Conservation (phyloP, 129 eudicot genomes). For the Chrysanthemum seticuspe region DNA sequence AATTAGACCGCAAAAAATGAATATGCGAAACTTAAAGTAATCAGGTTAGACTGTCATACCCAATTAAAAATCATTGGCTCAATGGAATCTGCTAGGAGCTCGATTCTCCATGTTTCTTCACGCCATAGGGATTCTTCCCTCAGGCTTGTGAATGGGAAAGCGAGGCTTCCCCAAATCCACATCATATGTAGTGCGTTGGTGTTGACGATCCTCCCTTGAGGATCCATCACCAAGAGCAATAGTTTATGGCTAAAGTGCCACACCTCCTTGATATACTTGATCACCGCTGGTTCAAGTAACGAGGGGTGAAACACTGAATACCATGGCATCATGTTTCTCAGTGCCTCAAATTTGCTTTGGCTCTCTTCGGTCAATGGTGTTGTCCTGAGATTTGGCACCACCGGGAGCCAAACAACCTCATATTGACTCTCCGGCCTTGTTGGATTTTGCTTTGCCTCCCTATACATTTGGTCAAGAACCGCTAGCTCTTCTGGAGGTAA, state of each 20-base stretch:
- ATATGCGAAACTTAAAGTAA: not conserved
- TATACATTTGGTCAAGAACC: conserved; percentile 59
- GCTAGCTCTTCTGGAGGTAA: conserved; percentile 67
- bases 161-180: conserved; percentile 92
- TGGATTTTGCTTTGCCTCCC: conserved; percentile 49
- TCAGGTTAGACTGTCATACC: conserved; percentile 34
- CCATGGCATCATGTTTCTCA: conserved; percentile 77
- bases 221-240: conserved; percentile 78
- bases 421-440: conserved; percentile 53
- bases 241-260: conserved; percentile 78
- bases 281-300: conserved; percentile 62
- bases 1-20: not conserved
- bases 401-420: conserved; percentile 85
- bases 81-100: conserved; percentile 65
- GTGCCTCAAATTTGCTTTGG: conserved; percentile 42
- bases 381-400: conserved; percentile 36
- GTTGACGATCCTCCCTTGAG: conserved; percentile 70
- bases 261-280: conserved; percentile 63
- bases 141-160: conserved; percentile 64
- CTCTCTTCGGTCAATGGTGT: conserved; percentile 36
- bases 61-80: conserved; percentile 61
- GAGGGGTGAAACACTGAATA: conserved; percentile 71
- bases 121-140: conserved; percentile 76
- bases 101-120: conserved; percentile 72
- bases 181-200: conserved; percentile 72